Conservation (phyloP, 1,139 yeast species). For the Meyerozyma sp. region DNA sequence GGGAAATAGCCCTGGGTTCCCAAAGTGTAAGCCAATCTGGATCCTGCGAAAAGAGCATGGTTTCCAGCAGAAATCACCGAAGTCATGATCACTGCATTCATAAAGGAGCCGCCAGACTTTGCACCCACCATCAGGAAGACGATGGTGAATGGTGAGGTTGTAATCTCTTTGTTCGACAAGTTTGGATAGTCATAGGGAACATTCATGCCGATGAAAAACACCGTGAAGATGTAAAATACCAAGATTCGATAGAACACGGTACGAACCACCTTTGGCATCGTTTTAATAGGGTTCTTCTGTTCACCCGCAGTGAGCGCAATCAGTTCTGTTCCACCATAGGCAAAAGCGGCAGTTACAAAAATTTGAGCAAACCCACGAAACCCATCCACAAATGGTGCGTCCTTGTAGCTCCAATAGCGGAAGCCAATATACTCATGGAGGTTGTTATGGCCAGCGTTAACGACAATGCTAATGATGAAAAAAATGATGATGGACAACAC, state of each 20-base stretch:
- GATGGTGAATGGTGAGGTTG: constrained; percentile 63
- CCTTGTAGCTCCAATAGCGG: constrained; percentile 32
- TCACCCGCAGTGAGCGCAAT: constrained; percentile 66
- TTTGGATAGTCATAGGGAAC: constrained; percentile 37
- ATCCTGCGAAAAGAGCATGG: constrained; percentile 41
- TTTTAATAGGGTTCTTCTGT: constrained; percentile 51
- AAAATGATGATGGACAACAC: constrained; percentile 36
- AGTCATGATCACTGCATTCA: constrained; percentile 41
- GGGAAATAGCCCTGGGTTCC: constrained; percentile 40
- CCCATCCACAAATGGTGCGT: constrained; percentile 39
- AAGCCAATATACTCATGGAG: constrained; percentile 34
- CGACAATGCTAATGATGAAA: constrained; percentile 33
- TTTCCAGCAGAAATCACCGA: constrained; percentile 44
- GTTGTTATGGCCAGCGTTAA: constrained; percentile 32
- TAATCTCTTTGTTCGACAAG: constrained; percentile 33
- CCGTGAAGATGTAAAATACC: constrained; percentile 34
- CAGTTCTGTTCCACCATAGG: constrained; percentile 65
- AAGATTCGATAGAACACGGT: constrained; percentile 50
- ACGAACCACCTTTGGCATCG: constrained; percentile 53
- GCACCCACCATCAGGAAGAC: constrained; percentile 52
- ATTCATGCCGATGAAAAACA: constrained; percentile 43
- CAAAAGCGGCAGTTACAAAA: constrained; percentile 55
- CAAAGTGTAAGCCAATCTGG: constrained; percentile 36
- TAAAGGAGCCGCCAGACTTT: constrained; percentile 38
- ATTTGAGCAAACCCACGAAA: constrained; percentile 34